Base-by-base conservation (phyloP, 2,329 filamentous ascomycete species). In the Fusarium miscanthi region DNA sequence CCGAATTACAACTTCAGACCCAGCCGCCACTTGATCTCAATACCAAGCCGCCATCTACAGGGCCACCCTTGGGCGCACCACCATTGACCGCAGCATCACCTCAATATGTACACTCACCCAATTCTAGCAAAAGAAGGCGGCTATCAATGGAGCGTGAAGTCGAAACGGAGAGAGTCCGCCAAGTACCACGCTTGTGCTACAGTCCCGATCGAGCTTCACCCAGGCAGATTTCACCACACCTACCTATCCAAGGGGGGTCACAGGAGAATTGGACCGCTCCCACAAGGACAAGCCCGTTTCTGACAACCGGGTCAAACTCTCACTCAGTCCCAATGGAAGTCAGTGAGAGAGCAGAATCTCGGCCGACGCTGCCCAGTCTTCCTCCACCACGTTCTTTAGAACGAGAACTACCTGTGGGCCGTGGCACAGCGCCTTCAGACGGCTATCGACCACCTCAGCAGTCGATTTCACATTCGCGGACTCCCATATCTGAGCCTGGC, bases 81-180 rank as follows among this genome's bases (percentile, higher is more conserved):
- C 71, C 31, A 72, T 71, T 59, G 79, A 76, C 53, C 72, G 76
- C 59, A 65, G 82, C 82, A 43, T 82, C 84, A 8, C 83, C 86
- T 14, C 84, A 87, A 62, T 88, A 88, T 71, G 76, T 85, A 17
- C 82, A 87, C 78, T 87, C 87, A 35, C 83, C 87, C 31, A 83
- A 76, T 67, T 78, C 79, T n/a, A 82, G 79, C 75, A 88, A 88
- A 80, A 83, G 86, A 66, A 84, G 84, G 71, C 82, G 85, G 23
- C 71, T 84, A 12, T 85, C 84, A 4, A 77, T 81, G 57, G 85
- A 86, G 7, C 79, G 82, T 25, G 83, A 84, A 31, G 76, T 76
- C 37, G 83, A 85, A 33, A 66, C 42, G 11, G 81, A 85, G 59
- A 80, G 83, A 49, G 79, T 78, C 7, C 85, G 82, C 69, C 85